Evolutionary conservation across 805 yeast species (phyloP).

Genomic region (Saccharomyces kudriavzevii): DNA sequence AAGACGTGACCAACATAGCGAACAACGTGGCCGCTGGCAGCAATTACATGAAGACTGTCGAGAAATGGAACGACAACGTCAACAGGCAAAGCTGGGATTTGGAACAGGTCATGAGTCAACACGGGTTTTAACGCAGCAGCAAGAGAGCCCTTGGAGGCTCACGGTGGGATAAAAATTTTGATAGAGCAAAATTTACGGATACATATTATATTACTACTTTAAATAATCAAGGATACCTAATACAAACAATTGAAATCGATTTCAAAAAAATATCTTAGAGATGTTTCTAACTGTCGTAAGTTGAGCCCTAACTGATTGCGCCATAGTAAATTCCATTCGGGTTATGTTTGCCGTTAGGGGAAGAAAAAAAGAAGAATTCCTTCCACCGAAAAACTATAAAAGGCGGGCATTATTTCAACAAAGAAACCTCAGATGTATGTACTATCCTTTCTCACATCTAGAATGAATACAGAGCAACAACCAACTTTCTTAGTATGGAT

Average conservation of each 20-base stretch:
- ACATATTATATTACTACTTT: neutral
- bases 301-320: neutral
- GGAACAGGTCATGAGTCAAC: slow-evolving; percentile 9
- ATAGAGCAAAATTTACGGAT: neutral
- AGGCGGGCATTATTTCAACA: slow-evolving; percentile 1
- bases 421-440: too few relatives aligned
- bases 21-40: neutral
- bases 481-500: neutral
- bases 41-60: neutral
- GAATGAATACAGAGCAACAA: neutral
- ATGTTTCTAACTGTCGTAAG: neutral
- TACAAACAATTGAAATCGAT: neutral
- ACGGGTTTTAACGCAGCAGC: slow-evolving; percentile 7
- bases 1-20: neutral
- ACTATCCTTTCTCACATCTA: too few relatives aligned
- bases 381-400: slow-evolving; percentile 1
- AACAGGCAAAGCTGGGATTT: slow-evolving; percentile 7
- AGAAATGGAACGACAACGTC: neutral
- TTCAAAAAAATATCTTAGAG: neutral
- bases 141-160: neutral
- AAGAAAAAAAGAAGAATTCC: neutral
- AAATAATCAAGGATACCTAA: neutral
- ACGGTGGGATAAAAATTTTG: neutral
- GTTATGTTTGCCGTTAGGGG: neutral
- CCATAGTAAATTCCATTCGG: neutral